phyloP scores from a whole-genome alignment of 139 green algal genomes.

The Coelastrella sp. region DNA sequence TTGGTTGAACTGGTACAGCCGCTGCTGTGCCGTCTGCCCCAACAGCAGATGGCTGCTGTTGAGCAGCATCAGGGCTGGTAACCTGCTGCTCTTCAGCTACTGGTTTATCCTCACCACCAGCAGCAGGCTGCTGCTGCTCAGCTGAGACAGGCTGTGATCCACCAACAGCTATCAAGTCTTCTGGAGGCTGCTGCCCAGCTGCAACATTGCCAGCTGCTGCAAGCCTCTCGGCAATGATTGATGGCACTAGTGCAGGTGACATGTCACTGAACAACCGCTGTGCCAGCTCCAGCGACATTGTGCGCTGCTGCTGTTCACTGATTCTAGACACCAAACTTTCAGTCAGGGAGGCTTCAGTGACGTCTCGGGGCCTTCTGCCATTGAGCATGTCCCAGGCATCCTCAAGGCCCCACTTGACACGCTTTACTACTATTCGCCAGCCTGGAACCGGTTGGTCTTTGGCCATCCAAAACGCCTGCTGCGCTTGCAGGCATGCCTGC shows the following conservation, averaged over 20 bases:
- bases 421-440: neutral
- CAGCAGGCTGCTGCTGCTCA: neutral
- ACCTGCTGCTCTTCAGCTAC: neutral
- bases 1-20: neutral
- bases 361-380: neutral
- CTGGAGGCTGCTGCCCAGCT: neutral
- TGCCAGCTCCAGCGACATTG: slow-evolving; percentile 3
- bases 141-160: neutral
- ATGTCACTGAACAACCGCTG: slow-evolving; percentile 10
- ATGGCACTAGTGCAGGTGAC: neutral
- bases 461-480: neutral
- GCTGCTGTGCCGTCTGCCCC: neutral
- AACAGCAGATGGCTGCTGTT: neutral
- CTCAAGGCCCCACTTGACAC: neutral
- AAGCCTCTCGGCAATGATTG: slow-evolving; percentile 6
- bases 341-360: neutral
- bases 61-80: neutral
- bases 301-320: neutral
- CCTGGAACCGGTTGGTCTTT: neutral
- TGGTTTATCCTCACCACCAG: neutral
- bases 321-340: neutral
- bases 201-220: neutral
- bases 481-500: neutral
- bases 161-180: neutral
- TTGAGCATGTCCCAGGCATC: slow-evolving; percentile 15